These are phyloP conservation scores for Epicoccum nigrum DNA, from an alignment of 2,329 filamentous ascomycete species.

Conservation along the genomic window DNA sequence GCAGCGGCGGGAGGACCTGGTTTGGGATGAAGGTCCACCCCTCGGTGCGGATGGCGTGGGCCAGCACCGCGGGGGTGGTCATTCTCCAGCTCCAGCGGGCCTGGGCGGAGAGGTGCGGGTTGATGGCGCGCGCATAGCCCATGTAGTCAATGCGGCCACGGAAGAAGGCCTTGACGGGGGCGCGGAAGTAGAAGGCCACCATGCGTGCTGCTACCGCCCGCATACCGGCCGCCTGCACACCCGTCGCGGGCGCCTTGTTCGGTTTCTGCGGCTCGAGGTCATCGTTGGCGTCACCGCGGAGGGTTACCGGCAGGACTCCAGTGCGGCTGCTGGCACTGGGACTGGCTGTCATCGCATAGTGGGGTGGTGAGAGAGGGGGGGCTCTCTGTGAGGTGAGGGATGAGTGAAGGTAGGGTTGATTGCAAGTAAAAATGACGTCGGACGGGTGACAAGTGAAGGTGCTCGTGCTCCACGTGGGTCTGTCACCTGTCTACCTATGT, in stretches of 20 bases:
- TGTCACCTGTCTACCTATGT: slow-evolving; percentile 15
- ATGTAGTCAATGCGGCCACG: slow-evolving; percentile 85
- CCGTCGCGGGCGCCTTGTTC: slow-evolving; percentile 66
- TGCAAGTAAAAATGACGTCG: neutral
- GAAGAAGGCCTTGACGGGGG: slow-evolving; percentile 92
- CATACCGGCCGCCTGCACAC: slow-evolving; percentile 83
- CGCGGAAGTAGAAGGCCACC: slow-evolving; percentile 88
- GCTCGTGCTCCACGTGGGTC: slow-evolving; percentile 14
- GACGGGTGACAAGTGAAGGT: slow-evolving; percentile 4
- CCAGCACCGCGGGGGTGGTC: slow-evolving; percentile 73
- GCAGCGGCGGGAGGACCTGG: slow-evolving; percentile 75
- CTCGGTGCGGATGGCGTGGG: slow-evolving; percentile 69
- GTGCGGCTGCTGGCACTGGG: slow-evolving; percentile 44
- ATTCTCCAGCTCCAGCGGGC: slow-evolving; percentile 65
- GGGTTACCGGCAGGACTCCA: slow-evolving; percentile 37
- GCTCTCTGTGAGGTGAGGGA: slow-evolving; percentile 11
- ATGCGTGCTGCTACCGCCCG: slow-evolving; percentile 83
- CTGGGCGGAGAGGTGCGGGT: slow-evolving; percentile 58
- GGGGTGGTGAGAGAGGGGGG: slow-evolving; percentile 20
- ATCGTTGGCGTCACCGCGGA: slow-evolving; percentile 20
- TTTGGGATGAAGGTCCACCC: slow-evolving; percentile 77
- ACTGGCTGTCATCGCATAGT: slow-evolving; percentile 47
- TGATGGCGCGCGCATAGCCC: slow-evolving; percentile 68
- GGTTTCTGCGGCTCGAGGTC: slow-evolving; percentile 45
- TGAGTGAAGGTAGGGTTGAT: slow-evolving; percentile 2